A percentile compares a stretch with the other conserved stretches of the same genome.
These are phyloP conservation scores for Pouteria glomerata DNA, from an alignment of 148 eudicot species.

Conservation along the genomic window DNA sequence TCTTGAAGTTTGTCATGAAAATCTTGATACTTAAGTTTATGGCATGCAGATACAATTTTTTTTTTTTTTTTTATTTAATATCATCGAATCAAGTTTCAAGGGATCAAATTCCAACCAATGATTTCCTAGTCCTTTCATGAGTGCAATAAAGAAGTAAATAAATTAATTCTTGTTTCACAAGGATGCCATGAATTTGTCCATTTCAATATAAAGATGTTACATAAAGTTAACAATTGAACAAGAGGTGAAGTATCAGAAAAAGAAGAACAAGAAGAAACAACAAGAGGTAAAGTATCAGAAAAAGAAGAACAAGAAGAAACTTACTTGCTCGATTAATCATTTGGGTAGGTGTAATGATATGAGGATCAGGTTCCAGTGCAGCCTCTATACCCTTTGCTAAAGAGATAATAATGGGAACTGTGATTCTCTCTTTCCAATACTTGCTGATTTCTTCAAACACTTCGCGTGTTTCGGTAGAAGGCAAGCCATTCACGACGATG, in stretches of 20 bases:
- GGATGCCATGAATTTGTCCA: neutral
- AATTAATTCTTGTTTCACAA: neutral
- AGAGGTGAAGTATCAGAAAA: neutral
- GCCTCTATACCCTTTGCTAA: constrained; percentile 95
- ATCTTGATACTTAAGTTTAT: neutral
- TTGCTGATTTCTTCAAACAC: constrained; percentile 70
- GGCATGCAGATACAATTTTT: neutral
- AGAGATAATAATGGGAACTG: constrained; percentile 64
- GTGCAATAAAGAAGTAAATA: neutral
- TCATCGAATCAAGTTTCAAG: neutral
- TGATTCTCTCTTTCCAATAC: constrained; percentile 87
- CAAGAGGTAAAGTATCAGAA: neutral
- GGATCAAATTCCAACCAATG: neutral
- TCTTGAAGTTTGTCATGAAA: neutral
- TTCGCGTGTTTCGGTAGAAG: constrained; percentile 68
- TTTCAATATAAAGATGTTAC: neutral
- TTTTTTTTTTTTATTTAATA: neutral
- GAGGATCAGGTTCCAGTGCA: constrained; percentile 73
- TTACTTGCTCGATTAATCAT: constrained; percentile 93
- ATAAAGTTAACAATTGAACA: neutral
- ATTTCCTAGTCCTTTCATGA: neutral
- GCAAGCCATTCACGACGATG: constrained; percentile 60
- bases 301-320: constrained; percentile 31
- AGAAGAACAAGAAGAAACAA: no score
- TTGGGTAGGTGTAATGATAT: constrained; percentile 84